phyloP scores from a whole-genome alignment of 495 filamentous ascomycete genomes.

The Hypoxylon intermedium region DNA sequence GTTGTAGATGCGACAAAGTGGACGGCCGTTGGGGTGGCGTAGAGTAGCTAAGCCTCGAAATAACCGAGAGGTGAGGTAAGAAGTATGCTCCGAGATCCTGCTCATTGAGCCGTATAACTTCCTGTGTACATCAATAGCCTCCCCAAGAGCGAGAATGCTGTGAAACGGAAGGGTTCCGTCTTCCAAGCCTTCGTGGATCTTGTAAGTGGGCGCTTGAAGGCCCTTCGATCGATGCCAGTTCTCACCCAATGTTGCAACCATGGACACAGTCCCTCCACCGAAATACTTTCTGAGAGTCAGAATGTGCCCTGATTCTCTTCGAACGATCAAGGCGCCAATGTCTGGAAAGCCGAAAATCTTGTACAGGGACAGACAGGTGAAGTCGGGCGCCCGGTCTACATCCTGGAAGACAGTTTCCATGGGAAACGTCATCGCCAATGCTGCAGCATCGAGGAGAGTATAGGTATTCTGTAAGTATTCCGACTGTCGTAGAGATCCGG shows the following conservation, averaged over 20 bases:
- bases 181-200: slow-evolving; percentile 72
- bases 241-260: slow-evolving; percentile 64
- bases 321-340: slow-evolving; percentile 73
- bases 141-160: slow-evolving; percentile 73
- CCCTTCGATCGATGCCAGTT: slow-evolving; percentile 72
- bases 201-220: slow-evolving; percentile 43
- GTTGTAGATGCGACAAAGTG: slow-evolving; percentile 67
- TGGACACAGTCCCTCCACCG: slow-evolving; percentile 78
- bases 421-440: slow-evolving; percentile 70
- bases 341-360: slow-evolving; percentile 87
- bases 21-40: slow-evolving; percentile 64
- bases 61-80: slow-evolving; percentile 60
- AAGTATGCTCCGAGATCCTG: slow-evolving; percentile 68
- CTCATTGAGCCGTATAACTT: slow-evolving; percentile 68
- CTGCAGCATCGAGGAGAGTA: slow-evolving; percentile 75
- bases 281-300: slow-evolving; percentile 73
- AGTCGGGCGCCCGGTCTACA: slow-evolving; percentile 69
- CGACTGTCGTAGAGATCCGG: slow-evolving; percentile 56
- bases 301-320: slow-evolving; percentile 66
- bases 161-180: slow-evolving; percentile 84
- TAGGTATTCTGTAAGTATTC: slow-evolving; percentile 59
- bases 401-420: slow-evolving; percentile 65
- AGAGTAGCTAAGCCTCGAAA: slow-evolving; percentile 60
- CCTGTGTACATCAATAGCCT: slow-evolving; percentile 70
- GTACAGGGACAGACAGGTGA: slow-evolving; percentile 75